Evolutionary conservation across 805 yeast species (phyloP).

Genomic region (Candida pseudofarinosa): DNA sequence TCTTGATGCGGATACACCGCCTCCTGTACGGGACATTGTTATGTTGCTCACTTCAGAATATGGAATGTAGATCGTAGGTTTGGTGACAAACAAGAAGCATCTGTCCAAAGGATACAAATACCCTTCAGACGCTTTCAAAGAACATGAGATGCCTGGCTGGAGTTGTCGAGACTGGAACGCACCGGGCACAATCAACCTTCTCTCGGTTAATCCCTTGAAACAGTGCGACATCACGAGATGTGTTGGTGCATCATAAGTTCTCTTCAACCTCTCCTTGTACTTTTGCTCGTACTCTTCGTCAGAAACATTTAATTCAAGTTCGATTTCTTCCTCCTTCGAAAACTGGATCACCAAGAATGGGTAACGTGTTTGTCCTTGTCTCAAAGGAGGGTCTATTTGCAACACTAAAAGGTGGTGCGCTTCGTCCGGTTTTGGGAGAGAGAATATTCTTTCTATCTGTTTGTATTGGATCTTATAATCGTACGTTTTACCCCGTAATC

Average conservation of each 20-base stretch:
- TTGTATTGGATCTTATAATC: slow-evolving; percentile 92
- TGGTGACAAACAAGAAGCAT: slow-evolving; percentile 85
- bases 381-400: slow-evolving; percentile 93
- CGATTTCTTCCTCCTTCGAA: slow-evolving; percentile 84
- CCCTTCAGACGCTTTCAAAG: slow-evolving; percentile 94
- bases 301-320: slow-evolving; percentile 79
- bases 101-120: slow-evolving; percentile 89
- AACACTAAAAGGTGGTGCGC: slow-evolving; percentile 81
- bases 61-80: slow-evolving; percentile 91
- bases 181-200: slow-evolving; percentile 82
- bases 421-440: slow-evolving; percentile 93
- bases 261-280: slow-evolving; percentile 70
- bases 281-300: slow-evolving; percentile 76
- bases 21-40: slow-evolving; percentile 84
- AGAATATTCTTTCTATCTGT: slow-evolving; percentile 85
- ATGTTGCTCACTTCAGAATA: slow-evolving; percentile 73
- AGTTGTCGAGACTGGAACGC: slow-evolving; percentile 69
- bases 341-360: slow-evolving; percentile 91
- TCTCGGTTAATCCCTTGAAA: slow-evolving; percentile 84
- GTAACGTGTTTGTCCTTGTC: slow-evolving; percentile 97
- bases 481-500: slow-evolving; percentile 95
- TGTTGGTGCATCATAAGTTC: slow-evolving; percentile 77
- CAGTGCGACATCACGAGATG: slow-evolving; percentile 85
- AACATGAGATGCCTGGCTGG: slow-evolving; percentile 86
- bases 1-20: slow-evolving; percentile 69